A percentile compares a stretch with the other conserved stretches of the same genome.
Conservation (phyloP, 2,329 filamentous ascomycete genomes). For the Elsinoe fawcettii region DNA sequence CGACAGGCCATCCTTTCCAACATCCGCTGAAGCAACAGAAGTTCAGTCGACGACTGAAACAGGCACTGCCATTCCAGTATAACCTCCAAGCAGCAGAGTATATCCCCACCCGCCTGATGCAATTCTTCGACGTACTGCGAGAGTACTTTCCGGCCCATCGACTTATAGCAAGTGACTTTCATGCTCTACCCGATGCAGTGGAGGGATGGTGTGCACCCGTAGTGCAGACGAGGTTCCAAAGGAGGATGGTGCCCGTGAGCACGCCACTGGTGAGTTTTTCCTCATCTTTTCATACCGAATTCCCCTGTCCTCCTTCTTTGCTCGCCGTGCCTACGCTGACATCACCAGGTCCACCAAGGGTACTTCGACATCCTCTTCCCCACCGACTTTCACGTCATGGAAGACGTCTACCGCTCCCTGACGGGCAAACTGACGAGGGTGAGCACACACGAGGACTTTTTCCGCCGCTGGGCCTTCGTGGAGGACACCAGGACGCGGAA, state of each 20-base stretch:
- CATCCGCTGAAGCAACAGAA: slow-evolving; percentile 5
- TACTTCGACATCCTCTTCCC: slow-evolving; percentile 99
- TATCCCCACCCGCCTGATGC: slow-evolving; percentile 88
- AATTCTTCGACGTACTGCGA: slow-evolving; percentile 89
- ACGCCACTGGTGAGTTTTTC: slow-evolving; percentile 71
- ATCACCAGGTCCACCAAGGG: slow-evolving; percentile 71
- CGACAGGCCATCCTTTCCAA: slow-evolving; percentile 35
- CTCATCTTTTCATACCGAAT: too few species aligned
- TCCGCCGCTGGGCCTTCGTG: slow-evolving; percentile 80
- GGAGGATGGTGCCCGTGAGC: slow-evolving; percentile 77
- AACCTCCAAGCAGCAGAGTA: slow-evolving; percentile 59
- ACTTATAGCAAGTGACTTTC: slow-evolving; percentile 84
- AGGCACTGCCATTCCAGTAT: slow-evolving; percentile 53
- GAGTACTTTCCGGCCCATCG: slow-evolving; percentile 84
- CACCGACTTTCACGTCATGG: slow-evolving; percentile 84
- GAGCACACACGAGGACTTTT: slow-evolving; percentile 80
- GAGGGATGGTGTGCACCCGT: slow-evolving; percentile 85
- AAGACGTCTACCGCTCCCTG: slow-evolving; percentile 84
- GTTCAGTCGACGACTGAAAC: slow-evolving; percentile 54
- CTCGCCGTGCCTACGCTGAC: neutral
- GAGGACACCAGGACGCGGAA: slow-evolving; percentile 82
- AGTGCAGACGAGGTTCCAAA: slow-evolving; percentile 86
- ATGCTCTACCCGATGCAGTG: slow-evolving; percentile 72
- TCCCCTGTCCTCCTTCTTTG: neutral
- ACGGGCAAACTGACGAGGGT: slow-evolving; percentile 87